phyloP scores from a whole-genome alignment of 768 basidiomycete genomes.

The Suillus sp. region DNA sequence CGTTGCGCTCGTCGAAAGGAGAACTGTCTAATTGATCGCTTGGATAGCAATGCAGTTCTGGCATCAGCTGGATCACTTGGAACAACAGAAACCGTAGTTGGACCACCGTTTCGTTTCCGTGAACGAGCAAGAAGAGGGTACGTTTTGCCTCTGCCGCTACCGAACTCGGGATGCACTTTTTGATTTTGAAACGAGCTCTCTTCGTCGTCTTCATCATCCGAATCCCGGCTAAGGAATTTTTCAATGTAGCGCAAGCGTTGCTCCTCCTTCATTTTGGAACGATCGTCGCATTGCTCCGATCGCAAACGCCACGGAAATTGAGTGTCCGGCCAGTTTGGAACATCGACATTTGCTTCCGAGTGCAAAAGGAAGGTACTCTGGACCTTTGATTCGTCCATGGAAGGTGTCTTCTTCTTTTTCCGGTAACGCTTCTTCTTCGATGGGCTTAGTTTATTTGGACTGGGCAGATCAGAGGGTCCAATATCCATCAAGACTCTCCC shows the following conservation, averaged over 20 bases:
- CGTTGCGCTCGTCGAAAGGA: conserved; percentile 50
- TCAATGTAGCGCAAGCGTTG: conserved; percentile 68
- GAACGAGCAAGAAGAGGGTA: conserved; percentile 53
- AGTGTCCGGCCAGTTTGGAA: conserved; percentile 76
- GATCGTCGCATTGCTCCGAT: conserved; percentile 53
- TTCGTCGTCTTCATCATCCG: conserved; percentile 51
- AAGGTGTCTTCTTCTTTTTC: conserved; percentile 51
- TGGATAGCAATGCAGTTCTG: conserved; percentile 69
- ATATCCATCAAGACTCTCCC: conserved; percentile 72
- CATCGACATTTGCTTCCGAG: conserved; percentile 41
- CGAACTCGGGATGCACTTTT: neutral
- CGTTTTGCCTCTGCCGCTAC: conserved; percentile 58
- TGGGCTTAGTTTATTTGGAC: conserved; percentile 31
- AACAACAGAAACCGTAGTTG: conserved; percentile 37
- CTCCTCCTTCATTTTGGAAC: conserved; percentile 54
- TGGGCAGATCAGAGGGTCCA: conserved; percentile 41
- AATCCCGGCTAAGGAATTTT: conserved; percentile 71
- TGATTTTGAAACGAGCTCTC: conserved; percentile 15
- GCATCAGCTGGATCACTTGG: conserved; percentile 79
- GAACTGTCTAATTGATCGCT: conserved; percentile 65
- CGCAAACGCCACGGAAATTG: conserved; percentile 79
- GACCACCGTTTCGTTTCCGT: conserved; percentile 21
- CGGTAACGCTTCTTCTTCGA: conserved; percentile 44
- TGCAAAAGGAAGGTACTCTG: conserved; percentile 18
- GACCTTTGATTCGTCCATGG: conserved; percentile 23